phyloP scores from a whole-genome alignment of 345 rosid species.

The Psidium friedrichsthalianum region DNA sequence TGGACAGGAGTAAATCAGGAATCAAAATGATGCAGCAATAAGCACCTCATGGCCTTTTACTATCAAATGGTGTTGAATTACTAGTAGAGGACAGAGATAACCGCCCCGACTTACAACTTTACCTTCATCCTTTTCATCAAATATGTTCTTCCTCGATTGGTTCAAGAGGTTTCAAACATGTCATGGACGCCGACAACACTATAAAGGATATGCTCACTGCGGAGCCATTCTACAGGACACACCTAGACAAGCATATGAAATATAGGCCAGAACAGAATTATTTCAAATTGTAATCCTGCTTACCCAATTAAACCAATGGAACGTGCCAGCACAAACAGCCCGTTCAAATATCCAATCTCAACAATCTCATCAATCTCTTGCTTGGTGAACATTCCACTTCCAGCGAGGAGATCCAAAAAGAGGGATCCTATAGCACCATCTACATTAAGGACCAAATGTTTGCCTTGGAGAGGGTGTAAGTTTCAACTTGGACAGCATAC shows the following conservation, averaged over 20 bases:
- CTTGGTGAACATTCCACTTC: slow-evolving; percentile 87
- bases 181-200: neutral
- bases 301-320: slow-evolving; percentile 88
- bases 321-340: slow-evolving; percentile 82
- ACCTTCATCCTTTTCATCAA: neutral
- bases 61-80: no score
- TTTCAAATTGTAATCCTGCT: slow-evolving; percentile 1
- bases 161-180: neutral
- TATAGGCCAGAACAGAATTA: neutral
- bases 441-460: slow-evolving; percentile 74
- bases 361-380: slow-evolving; percentile 91
- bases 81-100: neutral
- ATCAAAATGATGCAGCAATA: neutral
- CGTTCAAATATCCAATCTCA: slow-evolving; percentile 78
- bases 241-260: neutral
- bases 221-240: neutral
- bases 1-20: neutral
- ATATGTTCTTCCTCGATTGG: neutral
- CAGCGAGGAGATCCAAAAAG: slow-evolving; percentile 90
- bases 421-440: slow-evolving; percentile 95
- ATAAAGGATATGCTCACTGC: neutral
- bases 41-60: neutral
- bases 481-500: slow-evolving; percentile 82
- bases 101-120: neutral
- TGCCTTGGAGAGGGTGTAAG: slow-evolving; percentile 78